Conservation (phyloP, 352 stramenopile genomes). For the Globisporangium alternatum region DNA sequence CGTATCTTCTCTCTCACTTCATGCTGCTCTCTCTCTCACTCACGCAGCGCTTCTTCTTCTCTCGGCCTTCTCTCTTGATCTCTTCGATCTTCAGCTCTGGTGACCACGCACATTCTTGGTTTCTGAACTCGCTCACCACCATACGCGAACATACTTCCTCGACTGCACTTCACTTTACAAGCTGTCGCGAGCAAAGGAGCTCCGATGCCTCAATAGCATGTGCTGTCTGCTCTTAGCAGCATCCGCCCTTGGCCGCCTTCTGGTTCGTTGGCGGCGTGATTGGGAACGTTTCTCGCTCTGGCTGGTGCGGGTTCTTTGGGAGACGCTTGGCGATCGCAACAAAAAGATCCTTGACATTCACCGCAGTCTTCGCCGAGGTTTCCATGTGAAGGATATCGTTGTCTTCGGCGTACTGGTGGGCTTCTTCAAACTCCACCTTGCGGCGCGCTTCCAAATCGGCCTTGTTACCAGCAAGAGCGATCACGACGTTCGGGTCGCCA, state of each 20-base stretch:
- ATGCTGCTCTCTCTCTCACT: conserved; percentile 4
- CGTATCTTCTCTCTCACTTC: conserved; percentile 13
- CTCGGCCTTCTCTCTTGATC: conserved; percentile 20
- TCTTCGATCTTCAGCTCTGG: conserved; percentile 1
- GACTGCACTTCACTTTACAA: neutral
- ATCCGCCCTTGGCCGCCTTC: conserved; percentile 69
- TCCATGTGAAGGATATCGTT: conserved; percentile 99
- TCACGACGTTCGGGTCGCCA: conserved; percentile 97
- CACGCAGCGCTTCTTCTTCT: conserved; percentile 11
- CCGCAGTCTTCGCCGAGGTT: conserved; percentile 98
- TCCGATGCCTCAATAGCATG: conserved; percentile 4
- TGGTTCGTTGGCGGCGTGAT: conserved; percentile 75
- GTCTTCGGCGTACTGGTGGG: conserved; percentile 97
- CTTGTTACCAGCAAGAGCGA: conserved; percentile 98
- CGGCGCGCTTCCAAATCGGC: conserved; percentile 96
- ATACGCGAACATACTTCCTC: conserved; percentile 1
- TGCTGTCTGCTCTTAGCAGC: conserved; percentile 51
- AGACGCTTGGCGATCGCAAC: conserved; percentile 93
- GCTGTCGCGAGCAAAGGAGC: conserved; percentile 11
- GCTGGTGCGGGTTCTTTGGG: conserved; percentile 80
- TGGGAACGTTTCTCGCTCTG: conserved; percentile 80
- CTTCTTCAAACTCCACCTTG: conserved; percentile 97
- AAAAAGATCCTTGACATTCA: conserved; percentile 99
- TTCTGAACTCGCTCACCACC: conserved; percentile 1
- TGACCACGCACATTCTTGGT: neutral